Evolutionary conservation across 148 eudicot genomes (phyloP), one percentile per base, ranked within the genome.

Genomic region (Hydrangea macrophylla): DNA sequence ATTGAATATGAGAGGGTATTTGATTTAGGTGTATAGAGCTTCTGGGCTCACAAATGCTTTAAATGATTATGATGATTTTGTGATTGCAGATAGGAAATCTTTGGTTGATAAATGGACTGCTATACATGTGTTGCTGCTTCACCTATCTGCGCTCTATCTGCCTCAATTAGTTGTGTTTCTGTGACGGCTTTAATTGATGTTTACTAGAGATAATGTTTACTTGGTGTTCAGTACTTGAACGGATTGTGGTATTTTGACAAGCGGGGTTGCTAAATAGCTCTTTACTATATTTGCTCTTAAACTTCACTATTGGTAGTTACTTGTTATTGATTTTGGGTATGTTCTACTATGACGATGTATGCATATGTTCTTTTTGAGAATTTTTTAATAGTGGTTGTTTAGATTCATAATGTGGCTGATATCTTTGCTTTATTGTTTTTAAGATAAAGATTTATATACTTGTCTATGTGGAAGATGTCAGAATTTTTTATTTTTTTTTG

Each of bases 21-120:
- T 90, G 88, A 75, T 93, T 88, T 96, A 90, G 96, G 98, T 90
- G 59, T 81, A 27, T 82, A 83, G 76, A 93, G 98, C 92, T 88
- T 78, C 85, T 87, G 81, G 88, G 98, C n/a, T 73, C 84, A 95
- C 87, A 84, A 85, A 83, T 85, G 86, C 90, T 82, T 81, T 92
- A 78, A 84, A 81, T 92, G 96, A 81, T 90, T 85, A 75, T 92
- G 98, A 82, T 90, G 96, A 90, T 92, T 86, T 74, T 84, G 76
- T 93, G 96, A 76, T 82, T 82, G 85, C 90, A 73, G 88, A 85
- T 82, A 79, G 57, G 87, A 87, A 67, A 85, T 80, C 84, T 88
- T 83, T 88, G 82, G 77, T 92, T 87, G 92, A 86, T 92, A 78
- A 77, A 69, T 83, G 92, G 96, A 78, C 84, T 88, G 88, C 88